phyloP scores from a whole-genome alignment of 164 flowering plant species.

The Dillenia turbinata region DNA sequence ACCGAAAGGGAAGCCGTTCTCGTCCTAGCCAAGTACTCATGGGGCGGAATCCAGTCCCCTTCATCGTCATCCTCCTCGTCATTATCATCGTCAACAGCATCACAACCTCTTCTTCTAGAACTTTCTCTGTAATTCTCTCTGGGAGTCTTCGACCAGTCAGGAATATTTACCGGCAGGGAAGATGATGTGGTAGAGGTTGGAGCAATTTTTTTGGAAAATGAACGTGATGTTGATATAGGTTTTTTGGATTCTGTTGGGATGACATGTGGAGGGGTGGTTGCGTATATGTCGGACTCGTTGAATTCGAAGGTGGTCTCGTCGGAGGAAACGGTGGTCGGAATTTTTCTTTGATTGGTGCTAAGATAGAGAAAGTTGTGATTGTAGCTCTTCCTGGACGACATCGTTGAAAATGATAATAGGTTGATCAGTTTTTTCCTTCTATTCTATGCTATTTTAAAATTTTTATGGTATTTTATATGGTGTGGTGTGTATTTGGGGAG shows the following conservation, averaged over 20 bases:
- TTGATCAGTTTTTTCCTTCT: too few species aligned
- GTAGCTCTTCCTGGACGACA: conserved; percentile 28
- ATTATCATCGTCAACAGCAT: conserved; percentile 8
- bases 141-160: conserved; percentile 44
- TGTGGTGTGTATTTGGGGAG: not conserved
- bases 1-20: conserved; percentile 40
- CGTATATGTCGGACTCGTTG: conserved; percentile 30
- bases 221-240: conserved; percentile 6
- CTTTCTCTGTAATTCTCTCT: conserved; percentile 10
- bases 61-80: conserved; percentile 6
- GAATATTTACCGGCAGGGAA: conserved; percentile 39
- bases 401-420: conserved; percentile 1
- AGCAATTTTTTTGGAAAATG: not conserved
- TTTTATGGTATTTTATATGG: too few species aligned
- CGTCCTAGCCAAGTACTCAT: conserved; percentile 35
- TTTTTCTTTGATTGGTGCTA: not conserved
- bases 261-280: not conserved
- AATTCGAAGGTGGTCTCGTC: conserved; percentile 21
- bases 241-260: conserved; percentile 10
- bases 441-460: too few species aligned
- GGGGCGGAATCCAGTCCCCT: conserved; percentile 29
- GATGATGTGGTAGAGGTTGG: not conserved
- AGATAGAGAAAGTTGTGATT: conserved; percentile 11
- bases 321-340: not conserved
- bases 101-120: conserved; percentile 2